Evolutionary conservation across 176 grass and related monocot genomes (phyloP), one percentile per base, ranked within the genome.

Genomic region (Pharus latifolius): DNA sequence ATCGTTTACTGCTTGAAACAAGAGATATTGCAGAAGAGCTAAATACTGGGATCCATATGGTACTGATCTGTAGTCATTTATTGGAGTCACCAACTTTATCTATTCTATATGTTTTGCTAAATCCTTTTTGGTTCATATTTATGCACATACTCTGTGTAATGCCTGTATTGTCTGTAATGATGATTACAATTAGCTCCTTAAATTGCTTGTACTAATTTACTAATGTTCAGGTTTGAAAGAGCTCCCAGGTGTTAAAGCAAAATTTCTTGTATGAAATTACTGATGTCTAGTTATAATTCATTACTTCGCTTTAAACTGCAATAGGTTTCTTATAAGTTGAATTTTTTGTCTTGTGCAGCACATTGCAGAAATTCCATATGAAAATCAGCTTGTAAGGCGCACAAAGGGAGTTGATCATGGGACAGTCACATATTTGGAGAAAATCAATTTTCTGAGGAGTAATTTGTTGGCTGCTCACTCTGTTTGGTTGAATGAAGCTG

Each of bases 1-100:
- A 96, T 73, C 60, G 38, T 48, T 87, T 96, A 61, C 61, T 96
- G 45, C 79, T 92, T 72, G 61, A 92, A 84, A 96, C 93, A 84
- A 89, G 88, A 82, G 88, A 96, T 84, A 72, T 64, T 14, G 80
- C 88, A 23, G 69, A 89, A 33, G 78, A 87, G 73, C 78, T 96
- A 33, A 92, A 89, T 71, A 96, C 93, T 28, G 93, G 93, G 78
- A 96, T 96, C 53, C 88, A 96, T 76, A 96, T 96, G 93, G 88
- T 96, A 91, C 20, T 69, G 51, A 58, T 56, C 22, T 80, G 53
- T 65, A 75, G 10, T 25, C 30, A 43, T 47, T 77, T 74, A 53
- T 55, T 61, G 18, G 13, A 74, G 9, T 2, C 27, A 38, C 9
- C 14, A 55, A 68, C 24, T 52, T 75, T 79, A 67, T 73, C 17